Evolutionary conservation across 257 asterid species (phyloP).

Genomic region (Fraxinus anomala): DNA sequence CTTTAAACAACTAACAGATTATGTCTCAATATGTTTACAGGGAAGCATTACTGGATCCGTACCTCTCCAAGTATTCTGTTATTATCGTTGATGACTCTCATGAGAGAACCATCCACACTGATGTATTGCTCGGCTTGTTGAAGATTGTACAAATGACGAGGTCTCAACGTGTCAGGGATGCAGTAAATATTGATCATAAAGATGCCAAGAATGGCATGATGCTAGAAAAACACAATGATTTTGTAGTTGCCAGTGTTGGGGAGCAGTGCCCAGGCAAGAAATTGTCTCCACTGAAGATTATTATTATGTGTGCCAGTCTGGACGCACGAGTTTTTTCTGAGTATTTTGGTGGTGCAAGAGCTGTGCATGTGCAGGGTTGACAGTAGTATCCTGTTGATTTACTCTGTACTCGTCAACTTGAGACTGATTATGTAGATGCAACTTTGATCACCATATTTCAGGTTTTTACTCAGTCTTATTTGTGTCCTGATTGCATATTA

Average conservation of each 20-base stretch:
- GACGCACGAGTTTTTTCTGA: constrained; percentile 80
- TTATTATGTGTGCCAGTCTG: constrained; percentile 96
- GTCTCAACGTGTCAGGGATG: constrained; percentile 44
- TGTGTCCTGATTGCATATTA: constrained; percentile 25
- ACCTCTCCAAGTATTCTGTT: constrained; percentile 83
- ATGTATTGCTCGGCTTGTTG: constrained; percentile 87
- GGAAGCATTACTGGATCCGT: constrained; percentile 90
- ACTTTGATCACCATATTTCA: constrained; percentile 87
- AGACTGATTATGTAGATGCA: constrained; percentile 88
- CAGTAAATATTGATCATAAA: constrained; percentile 28
- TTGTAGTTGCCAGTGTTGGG: constrained; percentile 31
- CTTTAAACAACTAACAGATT: constrained; percentile 13
- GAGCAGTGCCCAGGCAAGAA: constrained; percentile 49
- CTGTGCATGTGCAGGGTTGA: constrained; percentile 90
- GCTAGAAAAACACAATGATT: constrained; percentile 35
- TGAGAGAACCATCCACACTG: constrained; percentile 96
- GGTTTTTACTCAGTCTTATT: constrained; percentile 41
- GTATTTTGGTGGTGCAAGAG: constrained; percentile 89
- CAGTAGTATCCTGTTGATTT: constrained; percentile 81
- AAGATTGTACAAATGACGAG: constrained; percentile 80
- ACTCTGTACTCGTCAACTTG: constrained; percentile 74
- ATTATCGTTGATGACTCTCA: constrained; percentile 96
- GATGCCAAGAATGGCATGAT: constrained; percentile 35
- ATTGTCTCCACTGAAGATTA: constrained; percentile 67
- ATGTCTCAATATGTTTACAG: constrained; percentile 43